Evolutionary conservation across 495 filamentous ascomycete genomes (phyloP), one percentile per base, ranked within the genome.

Genomic region (Thermothielavioides terrestris): DNA sequence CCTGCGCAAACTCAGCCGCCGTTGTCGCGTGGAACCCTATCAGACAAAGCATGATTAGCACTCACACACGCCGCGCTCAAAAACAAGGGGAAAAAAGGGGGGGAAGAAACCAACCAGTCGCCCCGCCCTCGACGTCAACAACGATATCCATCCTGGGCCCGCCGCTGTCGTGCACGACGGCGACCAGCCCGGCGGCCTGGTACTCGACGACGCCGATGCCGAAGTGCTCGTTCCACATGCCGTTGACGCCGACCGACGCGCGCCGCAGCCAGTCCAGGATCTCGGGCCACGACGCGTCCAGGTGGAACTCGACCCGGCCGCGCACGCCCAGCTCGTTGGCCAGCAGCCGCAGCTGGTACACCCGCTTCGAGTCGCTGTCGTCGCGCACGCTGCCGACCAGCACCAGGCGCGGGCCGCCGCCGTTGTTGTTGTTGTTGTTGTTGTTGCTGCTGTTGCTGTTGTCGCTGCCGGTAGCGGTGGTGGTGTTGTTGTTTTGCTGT

Each of bases 141-240:
- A 97, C 91, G 54, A 98, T 97, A 64, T 98, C 94, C 56, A 85
- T 61, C 64, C 90, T 91, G 9, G 92, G 92, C 3, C 92, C 92
- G 7, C 94, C 92, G 15, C 82, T 87, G 61, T 95, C 77, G 58
- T 97, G 89, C 5, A 96, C 94, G 0, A 98, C 89, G 32, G 81
- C 79, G 44, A 98, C 85, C 28, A 98, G 70, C 0, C 92, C 92
- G 0, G 92, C 94, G 7, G 92, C 92, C 66, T 95, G 92, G 61
- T 98, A 98, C 70, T 98, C 92, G 6, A 98, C 92, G 15, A 97
- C 90, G 5, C 92, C 92, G 53, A 98, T 98, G 15, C 92, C 94
- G 61, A 97, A 98, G 67, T 98, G 92, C 69, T 98, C 92, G 61
- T 95, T 97, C 92, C 94, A 98, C 92, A 98, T 98, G 47, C 82